Evolutionary conservation across 1,139 yeast species (phyloP), one percentile per base, ranked within the genome.

Genomic region (Hansenula sp.): DNA sequence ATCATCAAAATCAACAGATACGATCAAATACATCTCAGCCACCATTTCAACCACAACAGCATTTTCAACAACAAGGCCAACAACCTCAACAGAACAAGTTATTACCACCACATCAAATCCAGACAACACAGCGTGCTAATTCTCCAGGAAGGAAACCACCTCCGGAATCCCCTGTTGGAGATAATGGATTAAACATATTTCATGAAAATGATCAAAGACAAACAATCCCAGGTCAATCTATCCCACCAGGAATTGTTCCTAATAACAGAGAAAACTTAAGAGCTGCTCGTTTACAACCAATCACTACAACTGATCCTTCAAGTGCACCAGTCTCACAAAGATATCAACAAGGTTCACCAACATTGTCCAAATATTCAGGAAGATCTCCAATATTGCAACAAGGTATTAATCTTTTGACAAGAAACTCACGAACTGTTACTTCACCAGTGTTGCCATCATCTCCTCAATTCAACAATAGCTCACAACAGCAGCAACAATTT

Each of bases 301-400:
- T 52, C 27, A 37, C 46, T 6, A 45, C 53, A 1, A 50, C 53
- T 1, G 55, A 48, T 32, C 43, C 48, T 6, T 34, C 48, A 12
- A 44, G 46, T 37, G 52, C 51, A 1, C 50, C 56, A 3, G 38
- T 35, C 10, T 44, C 54, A 6, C 52, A 48, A 34, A 41, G 55
- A 36, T 49, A 50, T 31, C 52, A 48, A 29, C 49, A 44, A 8
- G n/a, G n/a, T n/a, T 49, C 53, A 10, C 50, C 51, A 33, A 44
- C 52, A 2, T 33, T 46, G n/a, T 18, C 35, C 20, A 18, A 32
- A 21, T 32, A 34, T 6, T 38, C 43, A 9, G 40, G 38, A 8
- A 44, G 56, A 38, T 47, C 55, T n/a, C 59, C 59, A 3, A 53
- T 53, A 13, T 33, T 53, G 9, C 57, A 55, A 29, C 58, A 53